phyloP scores from a whole-genome alignment of 2,329 filamentous ascomycete genomes.

The Phialophora macrospora region DNA sequence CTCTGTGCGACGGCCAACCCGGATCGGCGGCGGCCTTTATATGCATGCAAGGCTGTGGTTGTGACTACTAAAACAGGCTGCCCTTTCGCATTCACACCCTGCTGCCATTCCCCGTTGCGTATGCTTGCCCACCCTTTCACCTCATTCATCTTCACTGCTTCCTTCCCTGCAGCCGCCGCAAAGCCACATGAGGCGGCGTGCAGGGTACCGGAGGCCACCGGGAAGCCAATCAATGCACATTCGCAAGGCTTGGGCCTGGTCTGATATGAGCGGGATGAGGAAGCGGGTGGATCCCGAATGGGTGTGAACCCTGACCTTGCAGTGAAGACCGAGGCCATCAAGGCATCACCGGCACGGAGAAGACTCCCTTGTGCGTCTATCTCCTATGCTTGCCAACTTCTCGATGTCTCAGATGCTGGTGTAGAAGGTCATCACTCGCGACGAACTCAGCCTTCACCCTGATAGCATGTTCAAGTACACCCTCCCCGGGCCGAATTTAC shows the following conservation, averaged over 20 bases:
- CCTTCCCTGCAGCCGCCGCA: conserved; percentile 20
- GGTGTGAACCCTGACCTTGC: conserved; percentile 15
- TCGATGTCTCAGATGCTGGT: conserved; percentile 21
- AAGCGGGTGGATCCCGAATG: conserved; percentile 21
- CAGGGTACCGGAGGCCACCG: conserved; percentile 21
- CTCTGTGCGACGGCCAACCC: conserved; percentile 20
- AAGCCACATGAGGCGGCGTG: conserved; percentile 35
- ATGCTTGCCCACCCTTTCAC: conserved; percentile 14
- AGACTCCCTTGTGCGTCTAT: conserved; percentile 10
- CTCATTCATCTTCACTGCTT: conserved; percentile 8
- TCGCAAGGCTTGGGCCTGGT: conserved; percentile 21
- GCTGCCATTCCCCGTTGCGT: conserved; percentile 9
- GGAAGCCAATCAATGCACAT: conserved; percentile 28
- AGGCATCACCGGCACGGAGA: conserved; percentile 11
- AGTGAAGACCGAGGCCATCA: neutral
- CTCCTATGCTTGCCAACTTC: conserved; percentile 14
- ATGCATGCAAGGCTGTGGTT: conserved; percentile 32
- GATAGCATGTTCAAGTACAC: conserved; percentile 30
- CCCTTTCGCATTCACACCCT: conserved; percentile 1
- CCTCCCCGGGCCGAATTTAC: conserved; percentile 13
- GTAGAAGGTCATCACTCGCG: conserved; percentile 26
- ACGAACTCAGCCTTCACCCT: conserved; percentile 10
- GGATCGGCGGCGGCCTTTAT: conserved; percentile 28
- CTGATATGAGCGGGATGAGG: conserved; percentile 16
- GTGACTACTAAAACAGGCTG: neutral